These are phyloP conservation scores for Epichloe bromicola DNA, from an alignment of 2,329 filamentous ascomycete genomes.

Conservation along the genomic window DNA sequence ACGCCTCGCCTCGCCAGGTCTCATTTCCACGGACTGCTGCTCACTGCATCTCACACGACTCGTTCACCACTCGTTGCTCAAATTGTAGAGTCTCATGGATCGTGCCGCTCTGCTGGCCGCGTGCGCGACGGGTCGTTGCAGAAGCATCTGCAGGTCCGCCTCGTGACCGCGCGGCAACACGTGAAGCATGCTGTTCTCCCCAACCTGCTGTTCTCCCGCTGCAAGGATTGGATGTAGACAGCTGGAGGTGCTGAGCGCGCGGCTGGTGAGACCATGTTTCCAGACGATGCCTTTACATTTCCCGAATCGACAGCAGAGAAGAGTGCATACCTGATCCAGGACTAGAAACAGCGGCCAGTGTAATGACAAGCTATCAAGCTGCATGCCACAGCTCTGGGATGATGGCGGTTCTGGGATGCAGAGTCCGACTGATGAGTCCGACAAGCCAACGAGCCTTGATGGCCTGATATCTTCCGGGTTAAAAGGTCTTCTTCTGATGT, in stretches of 20 bases:
- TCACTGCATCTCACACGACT: neutral
- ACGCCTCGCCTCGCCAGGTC: constrained; percentile 1
- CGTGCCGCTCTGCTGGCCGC: neutral
- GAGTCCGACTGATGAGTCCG: neutral
- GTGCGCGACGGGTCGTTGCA: neutral
- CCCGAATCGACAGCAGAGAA: neutral
- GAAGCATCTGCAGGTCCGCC: neutral
- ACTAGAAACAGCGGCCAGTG: neutral
- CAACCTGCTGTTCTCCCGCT: neutral
- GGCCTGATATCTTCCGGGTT: neutral
- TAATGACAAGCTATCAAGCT: neutral
- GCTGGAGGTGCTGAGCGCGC: neutral
- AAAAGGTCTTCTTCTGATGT: neutral
- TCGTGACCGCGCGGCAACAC: constrained; percentile 9
- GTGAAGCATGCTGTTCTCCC: constrained; percentile 7
- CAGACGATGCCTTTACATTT: neutral
- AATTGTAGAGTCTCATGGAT: neutral
- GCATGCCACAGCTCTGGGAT: neutral
- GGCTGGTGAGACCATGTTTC: neutral
- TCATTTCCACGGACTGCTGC: too few species aligned
- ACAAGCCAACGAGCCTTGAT: neutral
- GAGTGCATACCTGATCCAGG: neutral
- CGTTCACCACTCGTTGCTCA: neutral
- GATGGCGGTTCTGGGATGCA: neutral
- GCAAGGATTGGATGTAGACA: constrained; percentile 2